Conservation (phyloP, 2,329 filamentous ascomycete species). For the Zymoseptoria tritici region DNA sequence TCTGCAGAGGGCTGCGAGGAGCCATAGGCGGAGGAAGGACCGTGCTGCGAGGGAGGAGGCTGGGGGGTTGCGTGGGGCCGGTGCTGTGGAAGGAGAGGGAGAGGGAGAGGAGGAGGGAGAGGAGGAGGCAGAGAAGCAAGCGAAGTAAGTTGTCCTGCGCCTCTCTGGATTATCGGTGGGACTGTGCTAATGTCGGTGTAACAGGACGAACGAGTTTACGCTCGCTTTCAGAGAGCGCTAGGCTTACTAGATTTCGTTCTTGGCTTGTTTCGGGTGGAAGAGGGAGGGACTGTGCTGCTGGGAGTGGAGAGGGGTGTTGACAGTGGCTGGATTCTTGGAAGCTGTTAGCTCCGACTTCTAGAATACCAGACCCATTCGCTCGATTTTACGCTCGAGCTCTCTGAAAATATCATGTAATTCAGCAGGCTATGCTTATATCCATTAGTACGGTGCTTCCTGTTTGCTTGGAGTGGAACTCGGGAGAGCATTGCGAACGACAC, state of each 20-base stretch:
- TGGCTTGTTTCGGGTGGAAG: not conserved
- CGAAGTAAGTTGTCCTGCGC: not conserved
- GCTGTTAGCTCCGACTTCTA: not conserved
- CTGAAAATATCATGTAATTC: too few relatives aligned
- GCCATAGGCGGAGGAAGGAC: not conserved
- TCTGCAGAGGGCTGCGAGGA: not conserved
- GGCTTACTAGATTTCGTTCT: not conserved
- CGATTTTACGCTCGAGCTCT: too few relatives aligned
- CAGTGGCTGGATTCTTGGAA: not conserved
- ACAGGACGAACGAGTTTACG: not conserved
- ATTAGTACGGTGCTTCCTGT: too few relatives aligned
- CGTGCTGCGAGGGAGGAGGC: not conserved
- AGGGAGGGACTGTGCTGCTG: not conserved
- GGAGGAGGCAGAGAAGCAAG: not conserved
- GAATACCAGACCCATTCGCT: too few relatives aligned
- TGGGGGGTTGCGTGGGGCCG: not conserved
- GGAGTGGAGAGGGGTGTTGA: not conserved
- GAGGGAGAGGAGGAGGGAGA: not conserved
- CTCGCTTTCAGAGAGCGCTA: not conserved
- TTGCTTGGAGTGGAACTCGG: too few relatives aligned
- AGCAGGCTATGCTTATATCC: too few relatives aligned
- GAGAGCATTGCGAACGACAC: too few relatives aligned
- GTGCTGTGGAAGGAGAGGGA: not conserved
- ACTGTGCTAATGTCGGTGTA: not conserved
- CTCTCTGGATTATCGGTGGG: not conserved